Evolutionary conservation across 352 stramenopile species (phyloP).

Genomic region (Phytopythium litorale): DNA sequence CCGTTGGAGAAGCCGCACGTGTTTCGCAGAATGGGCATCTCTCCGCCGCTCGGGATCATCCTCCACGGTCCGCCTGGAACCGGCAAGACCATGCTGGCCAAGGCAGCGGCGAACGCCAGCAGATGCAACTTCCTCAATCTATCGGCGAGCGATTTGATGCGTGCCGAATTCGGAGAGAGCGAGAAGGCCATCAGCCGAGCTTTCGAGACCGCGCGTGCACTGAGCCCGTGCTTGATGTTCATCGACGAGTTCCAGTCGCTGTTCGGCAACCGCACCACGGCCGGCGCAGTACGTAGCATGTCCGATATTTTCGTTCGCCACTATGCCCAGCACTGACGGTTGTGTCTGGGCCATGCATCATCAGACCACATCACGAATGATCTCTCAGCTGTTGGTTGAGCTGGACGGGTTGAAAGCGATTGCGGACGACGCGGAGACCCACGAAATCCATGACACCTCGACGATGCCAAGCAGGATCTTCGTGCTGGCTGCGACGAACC

Average conservation of each 20-base stretch:
- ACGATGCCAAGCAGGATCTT: conserved; percentile 49
- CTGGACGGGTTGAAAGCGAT: conserved; percentile 67
- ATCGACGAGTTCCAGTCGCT: conserved; percentile 88
- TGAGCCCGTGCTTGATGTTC: conserved; percentile 85
- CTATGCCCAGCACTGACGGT: background rate
- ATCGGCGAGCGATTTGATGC: conserved; percentile 75
- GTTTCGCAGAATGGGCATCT: conserved; percentile 78
- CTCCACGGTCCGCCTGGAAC: conserved; percentile 77
- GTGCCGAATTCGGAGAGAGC: conserved; percentile 78
- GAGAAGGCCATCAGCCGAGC: conserved; percentile 72
- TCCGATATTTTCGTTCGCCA: background rate
- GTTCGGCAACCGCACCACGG: conserved; percentile 73
- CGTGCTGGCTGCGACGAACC: conserved; percentile 78
- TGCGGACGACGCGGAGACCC: conserved; percentile 32
- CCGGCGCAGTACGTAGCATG: conserved; percentile 36
- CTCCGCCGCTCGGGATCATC: conserved; percentile 70
- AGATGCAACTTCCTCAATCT: conserved; percentile 85
- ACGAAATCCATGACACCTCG: conserved; percentile 4
- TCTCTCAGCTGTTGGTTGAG: conserved; percentile 82
- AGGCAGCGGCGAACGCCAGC: conserved; percentile 69
- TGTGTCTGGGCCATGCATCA: background rate
- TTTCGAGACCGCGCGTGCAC: conserved; percentile 64
- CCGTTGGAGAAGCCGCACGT: conserved; percentile 76
- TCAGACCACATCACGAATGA: conserved; percentile 79
- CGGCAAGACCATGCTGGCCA: conserved; percentile 86